Percentiles rank a stretch among this genome's conserved stretches.
Conservation (phyloP, 1,284 basidiomycete species). For the Rhizoctonia solani region DNA sequence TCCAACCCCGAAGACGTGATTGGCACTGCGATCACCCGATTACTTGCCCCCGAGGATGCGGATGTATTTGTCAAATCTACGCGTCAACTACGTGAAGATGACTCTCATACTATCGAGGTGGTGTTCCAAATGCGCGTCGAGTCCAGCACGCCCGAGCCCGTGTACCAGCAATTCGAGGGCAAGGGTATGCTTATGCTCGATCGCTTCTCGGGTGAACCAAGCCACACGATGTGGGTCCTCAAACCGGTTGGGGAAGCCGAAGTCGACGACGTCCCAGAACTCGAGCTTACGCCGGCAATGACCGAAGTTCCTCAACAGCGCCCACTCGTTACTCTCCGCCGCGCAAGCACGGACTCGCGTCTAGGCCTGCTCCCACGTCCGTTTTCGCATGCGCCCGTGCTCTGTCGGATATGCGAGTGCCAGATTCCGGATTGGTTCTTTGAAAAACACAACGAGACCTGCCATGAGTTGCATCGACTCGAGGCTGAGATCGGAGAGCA, state of each 20-base stretch:
- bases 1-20: conserved; percentile 82
- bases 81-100: conserved; percentile 82
- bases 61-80: conserved; percentile 89
- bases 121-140: conserved; percentile 84
- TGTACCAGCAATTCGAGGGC: conserved; percentile 91
- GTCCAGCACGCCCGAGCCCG: conserved; percentile 47
- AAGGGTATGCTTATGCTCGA: conserved; percentile 99
- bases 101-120: conserved; percentile 92
- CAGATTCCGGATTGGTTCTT: conserved; percentile 99
- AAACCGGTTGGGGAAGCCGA: conserved; percentile 78
- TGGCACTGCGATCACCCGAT: conserved; percentile 78
- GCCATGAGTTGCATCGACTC: conserved; percentile 93
- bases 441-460: conserved; percentile 99
- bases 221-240: conserved; percentile 99
- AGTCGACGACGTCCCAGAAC: conserved; percentile 61
- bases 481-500: conserved; percentile 94
- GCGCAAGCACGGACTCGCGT: conserved; percentile 41
- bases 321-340: conserved; percentile 36
- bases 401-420: conserved; percentile 98
- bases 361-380: conserved; percentile 62
- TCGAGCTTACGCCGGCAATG: conserved; percentile 49
- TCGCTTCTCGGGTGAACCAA: conserved; percentile 79
- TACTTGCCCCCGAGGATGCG: conserved; percentile 84
- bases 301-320: conserved; percentile 16
- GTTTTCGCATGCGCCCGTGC: conserved; percentile 82